A percentile compares a stretch with the other conserved stretches of the same genome.
Evolutionary conservation across 2,329 filamentous ascomycete species (phyloP).

Genomic region (Seiridium cupressi): DNA sequence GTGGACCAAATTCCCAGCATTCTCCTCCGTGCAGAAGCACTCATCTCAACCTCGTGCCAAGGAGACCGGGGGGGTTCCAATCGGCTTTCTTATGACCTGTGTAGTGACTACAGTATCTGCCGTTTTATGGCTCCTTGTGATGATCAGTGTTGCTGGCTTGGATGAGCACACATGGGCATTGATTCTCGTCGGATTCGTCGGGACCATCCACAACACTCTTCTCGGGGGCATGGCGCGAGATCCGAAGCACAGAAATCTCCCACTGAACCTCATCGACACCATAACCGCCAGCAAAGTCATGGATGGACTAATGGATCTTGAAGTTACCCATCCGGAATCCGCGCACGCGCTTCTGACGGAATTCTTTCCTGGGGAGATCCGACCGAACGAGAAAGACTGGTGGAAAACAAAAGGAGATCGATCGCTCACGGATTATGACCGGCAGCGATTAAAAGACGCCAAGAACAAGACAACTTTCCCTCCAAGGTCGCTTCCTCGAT

Average conservation of each 20-base stretch:
- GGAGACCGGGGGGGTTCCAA: neutral
- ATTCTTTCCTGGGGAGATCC: neutral
- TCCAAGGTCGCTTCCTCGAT: neutral
- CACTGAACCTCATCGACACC: neutral
- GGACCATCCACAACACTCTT: neutral
- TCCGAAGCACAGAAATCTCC: neutral
- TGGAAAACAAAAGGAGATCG: neutral
- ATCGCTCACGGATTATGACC: neutral
- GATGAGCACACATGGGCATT: neutral
- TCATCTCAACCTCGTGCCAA: neutral
- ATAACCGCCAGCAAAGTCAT: constrained; percentile 6
- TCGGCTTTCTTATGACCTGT: neutral
- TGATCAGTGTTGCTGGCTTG: neutral
- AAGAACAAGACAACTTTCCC: neutral
- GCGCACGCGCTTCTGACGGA: neutral
- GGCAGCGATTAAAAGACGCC: neutral
- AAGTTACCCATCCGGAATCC: neutral
- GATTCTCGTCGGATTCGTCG: neutral
- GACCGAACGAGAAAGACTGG: neutral
- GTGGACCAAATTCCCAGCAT: constrained; percentile 1
- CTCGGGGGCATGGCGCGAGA: neutral
- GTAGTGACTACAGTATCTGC: neutral
- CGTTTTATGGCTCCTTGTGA: neutral
- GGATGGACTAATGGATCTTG: constrained; percentile 6
- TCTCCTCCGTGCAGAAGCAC: neutral